A percentile compares a stretch with the other conserved stretches of the same genome.
Evolutionary conservation across 2,329 filamentous ascomycete genomes (phyloP).

Genomic region (Didymella exigua): DNA sequence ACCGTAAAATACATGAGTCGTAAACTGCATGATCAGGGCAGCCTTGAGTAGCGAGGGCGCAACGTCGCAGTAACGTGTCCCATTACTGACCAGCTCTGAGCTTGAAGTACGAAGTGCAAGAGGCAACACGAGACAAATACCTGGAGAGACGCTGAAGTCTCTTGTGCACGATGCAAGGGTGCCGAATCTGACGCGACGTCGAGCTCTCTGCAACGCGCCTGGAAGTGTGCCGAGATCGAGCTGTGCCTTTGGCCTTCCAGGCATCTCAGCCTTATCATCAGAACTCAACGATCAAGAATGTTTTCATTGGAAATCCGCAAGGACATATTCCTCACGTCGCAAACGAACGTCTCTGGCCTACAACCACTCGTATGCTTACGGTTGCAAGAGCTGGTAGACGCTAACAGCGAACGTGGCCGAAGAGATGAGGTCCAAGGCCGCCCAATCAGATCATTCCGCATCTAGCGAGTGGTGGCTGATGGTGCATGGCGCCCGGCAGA

Average conservation of each 20-base stretch:
- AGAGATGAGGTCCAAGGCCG: constrained; percentile 22
- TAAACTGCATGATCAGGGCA: no score
- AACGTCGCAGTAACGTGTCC: background rate
- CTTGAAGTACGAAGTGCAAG: background rate
- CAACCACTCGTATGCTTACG: background rate
- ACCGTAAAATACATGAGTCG: no score
- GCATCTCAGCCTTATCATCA: background rate
- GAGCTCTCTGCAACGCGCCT: constrained; percentile 4
- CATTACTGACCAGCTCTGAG: background rate
- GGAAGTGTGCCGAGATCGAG: constrained; percentile 8
- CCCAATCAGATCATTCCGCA: constrained; percentile 23
- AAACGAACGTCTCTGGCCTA: background rate
- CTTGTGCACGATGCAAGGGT: constrained; percentile 5
- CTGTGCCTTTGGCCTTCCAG: background rate
- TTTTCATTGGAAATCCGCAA: background rate
- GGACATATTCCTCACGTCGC: background rate
- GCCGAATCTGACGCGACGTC: background rate
- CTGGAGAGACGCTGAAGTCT: background rate
- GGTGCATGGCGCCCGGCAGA: constrained; percentile 14
- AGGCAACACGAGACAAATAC: background rate
- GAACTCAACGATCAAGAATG: background rate
- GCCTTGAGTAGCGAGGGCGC: no score
- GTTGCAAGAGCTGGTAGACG: constrained; percentile 21
- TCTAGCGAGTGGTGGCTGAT: constrained; percentile 25
- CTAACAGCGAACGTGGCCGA: constrained; percentile 22